These are phyloP conservation scores for Corinectria fuckeliana DNA, from an alignment of 2,329 filamentous ascomycete genomes.

Conservation along the genomic window DNA sequence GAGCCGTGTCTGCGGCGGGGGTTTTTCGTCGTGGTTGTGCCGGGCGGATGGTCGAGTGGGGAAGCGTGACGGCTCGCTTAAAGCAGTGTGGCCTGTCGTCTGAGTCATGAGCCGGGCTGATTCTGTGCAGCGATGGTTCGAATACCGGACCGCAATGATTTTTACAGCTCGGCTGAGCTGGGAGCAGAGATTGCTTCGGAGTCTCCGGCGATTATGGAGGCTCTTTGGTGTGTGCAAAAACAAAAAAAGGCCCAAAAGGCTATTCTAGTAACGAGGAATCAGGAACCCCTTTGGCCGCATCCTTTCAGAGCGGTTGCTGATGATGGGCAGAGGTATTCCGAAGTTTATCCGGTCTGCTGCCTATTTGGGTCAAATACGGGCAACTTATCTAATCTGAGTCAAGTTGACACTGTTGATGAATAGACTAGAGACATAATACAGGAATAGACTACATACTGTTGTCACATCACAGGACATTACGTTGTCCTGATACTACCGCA, in stretches of 20 bases:
- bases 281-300: neutral
- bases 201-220: neutral
- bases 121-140: slow-evolving; percentile 35
- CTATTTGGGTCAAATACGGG: neutral
- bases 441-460: too few relatives aligned
- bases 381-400: too few relatives aligned
- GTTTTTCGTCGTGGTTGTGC: slow-evolving; percentile 16
- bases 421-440: too few relatives aligned
- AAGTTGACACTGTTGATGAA: too few relatives aligned
- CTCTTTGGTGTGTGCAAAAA: neutral
- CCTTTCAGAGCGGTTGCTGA: neutral
- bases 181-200: neutral
- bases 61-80: slow-evolving; percentile 30
- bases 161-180: slow-evolving; percentile 7
- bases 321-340: neutral
- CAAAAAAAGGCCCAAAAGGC: too few relatives aligned
- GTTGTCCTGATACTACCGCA: too few relatives aligned
- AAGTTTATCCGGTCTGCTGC: neutral
- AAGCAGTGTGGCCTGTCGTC: neutral
- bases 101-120: slow-evolving; percentile 26
- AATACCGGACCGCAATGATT: slow-evolving; percentile 28
- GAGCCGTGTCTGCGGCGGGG: slow-evolving; percentile 31
- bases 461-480: too few relatives aligned
- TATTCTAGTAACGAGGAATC: neutral
- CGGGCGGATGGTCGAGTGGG: slow-evolving; percentile 42